phyloP scores from a whole-genome alignment of 2,329 filamentous ascomycete species.

The Fusarium decemcellulare region DNA sequence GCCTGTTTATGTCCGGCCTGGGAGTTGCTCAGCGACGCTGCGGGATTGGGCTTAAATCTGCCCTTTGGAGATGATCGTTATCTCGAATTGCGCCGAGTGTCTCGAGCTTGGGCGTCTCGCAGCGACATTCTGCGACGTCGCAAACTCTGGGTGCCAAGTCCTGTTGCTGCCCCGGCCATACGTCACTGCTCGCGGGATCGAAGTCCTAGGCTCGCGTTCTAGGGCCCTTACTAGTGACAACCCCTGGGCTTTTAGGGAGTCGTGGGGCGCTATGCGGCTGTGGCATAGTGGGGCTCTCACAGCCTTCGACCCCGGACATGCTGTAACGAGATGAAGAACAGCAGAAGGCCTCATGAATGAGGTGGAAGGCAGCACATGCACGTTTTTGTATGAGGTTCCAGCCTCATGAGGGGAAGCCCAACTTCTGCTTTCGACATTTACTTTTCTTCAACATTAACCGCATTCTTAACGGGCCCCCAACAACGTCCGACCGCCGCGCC shows the following conservation, averaged over 20 bases:
- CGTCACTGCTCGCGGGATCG: slow-evolving; percentile 24
- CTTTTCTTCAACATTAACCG: slow-evolving; percentile 18
- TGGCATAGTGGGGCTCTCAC: slow-evolving; percentile 44
- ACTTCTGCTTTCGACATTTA: neutral
- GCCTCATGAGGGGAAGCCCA: slow-evolving; percentile 29
- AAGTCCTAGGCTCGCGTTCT: slow-evolving; percentile 16
- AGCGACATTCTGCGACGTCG: neutral
- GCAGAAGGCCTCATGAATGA: slow-evolving; percentile 3
- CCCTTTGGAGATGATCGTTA: neutral
- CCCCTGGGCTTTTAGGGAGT: neutral
- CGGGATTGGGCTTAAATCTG: neutral
- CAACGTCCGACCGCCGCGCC: neutral
- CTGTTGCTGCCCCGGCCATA: slow-evolving; percentile 15
- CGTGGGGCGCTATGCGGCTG: slow-evolving; percentile 40
- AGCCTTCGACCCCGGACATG: slow-evolving; percentile 26
- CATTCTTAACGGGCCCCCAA: slow-evolving; percentile 13
- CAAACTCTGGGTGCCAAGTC: neutral
- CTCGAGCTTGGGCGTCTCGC: neutral
- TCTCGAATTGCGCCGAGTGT: neutral
- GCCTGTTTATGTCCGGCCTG: too few species aligned
- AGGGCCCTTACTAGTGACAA: slow-evolving; percentile 25
- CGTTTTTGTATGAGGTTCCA: slow-evolving; percentile 11
- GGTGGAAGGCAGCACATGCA: slow-evolving; percentile 26
- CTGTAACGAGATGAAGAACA: slow-evolving; percentile 27
- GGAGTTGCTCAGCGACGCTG: neutral